Percentiles rank a stretch among this genome's conserved stretches.
Conservation (phyloP, 352 stramenopile species). For the Phytopythium sindhum region DNA sequence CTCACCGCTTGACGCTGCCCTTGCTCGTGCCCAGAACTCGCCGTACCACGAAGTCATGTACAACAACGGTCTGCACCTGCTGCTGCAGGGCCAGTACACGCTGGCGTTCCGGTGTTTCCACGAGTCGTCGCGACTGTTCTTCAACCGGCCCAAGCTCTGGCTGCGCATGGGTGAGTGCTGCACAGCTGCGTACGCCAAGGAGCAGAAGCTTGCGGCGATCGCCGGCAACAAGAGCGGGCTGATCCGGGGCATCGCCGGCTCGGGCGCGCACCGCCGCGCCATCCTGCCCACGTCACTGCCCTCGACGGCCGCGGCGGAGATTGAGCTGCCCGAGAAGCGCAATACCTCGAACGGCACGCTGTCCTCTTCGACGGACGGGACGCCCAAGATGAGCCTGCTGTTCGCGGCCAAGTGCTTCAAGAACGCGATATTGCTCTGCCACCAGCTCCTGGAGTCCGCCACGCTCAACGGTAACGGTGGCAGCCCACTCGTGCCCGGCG, state of each 20-base stretch:
- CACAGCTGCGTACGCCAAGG: slow-evolving; percentile 77
- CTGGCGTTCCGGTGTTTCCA: slow-evolving; percentile 90
- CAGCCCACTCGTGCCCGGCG: slow-evolving; percentile 6
- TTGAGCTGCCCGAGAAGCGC: slow-evolving; percentile 63
- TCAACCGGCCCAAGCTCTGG: slow-evolving; percentile 91
- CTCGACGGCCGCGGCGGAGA: slow-evolving; percentile 53
- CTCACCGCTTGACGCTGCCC: not conserved
- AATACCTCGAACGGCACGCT: slow-evolving; percentile 31
- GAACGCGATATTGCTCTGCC: slow-evolving; percentile 80
- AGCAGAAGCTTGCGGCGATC: slow-evolving; percentile 49
- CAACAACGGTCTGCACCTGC: slow-evolving; percentile 90
- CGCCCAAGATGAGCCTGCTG: slow-evolving; percentile 77
- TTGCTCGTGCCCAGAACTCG: slow-evolving; percentile 35
- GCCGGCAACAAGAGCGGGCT: slow-evolving; percentile 80
- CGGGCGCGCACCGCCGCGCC: slow-evolving; percentile 77
- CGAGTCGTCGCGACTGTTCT: slow-evolving; percentile 83
- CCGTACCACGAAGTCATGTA: slow-evolving; percentile 89
- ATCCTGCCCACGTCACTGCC: slow-evolving; percentile 71
- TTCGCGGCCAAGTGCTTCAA: slow-evolving; percentile 89
- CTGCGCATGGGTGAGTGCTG: slow-evolving; percentile 91
- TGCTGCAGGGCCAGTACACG: slow-evolving; percentile 79
- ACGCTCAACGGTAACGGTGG: slow-evolving; percentile 25
- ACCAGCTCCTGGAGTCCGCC: slow-evolving; percentile 59
- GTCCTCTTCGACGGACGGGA: slow-evolving; percentile 28
- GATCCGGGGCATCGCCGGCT: slow-evolving; percentile 75